Evolutionary conservation across 805 yeast species (phyloP), one percentile per base, ranked within the genome.

Genomic region (Isabelozyma pseudorhagii): DNA sequence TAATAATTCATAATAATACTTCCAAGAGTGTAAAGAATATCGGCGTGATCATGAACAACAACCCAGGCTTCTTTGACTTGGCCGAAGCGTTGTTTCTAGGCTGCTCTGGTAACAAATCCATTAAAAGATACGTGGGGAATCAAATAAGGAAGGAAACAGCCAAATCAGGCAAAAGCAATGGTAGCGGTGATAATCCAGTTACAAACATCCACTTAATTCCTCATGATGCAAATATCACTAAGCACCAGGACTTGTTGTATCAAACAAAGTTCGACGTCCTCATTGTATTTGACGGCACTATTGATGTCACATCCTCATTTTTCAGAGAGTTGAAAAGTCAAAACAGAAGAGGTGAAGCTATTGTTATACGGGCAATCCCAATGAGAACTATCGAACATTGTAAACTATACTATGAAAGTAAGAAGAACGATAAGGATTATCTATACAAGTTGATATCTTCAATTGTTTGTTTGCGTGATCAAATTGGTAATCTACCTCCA

Each of bases 301-400:
- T 83, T 38, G 81, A 80, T 52, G 71, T 75, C 18, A 36, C 54
- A 42, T 51, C 64, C 55, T 59, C 66, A 44, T 67, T 74, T 60
- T 55, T 71, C 42, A 38, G 52, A 7, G 40, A 47, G 17, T 41
- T 71, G 13, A 52, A 74, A 40, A 38, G 47, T 10, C 78, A 74
- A 49, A 64, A 72, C 49, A 54, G 63, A 18, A 46, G 58, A 28
- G 54, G 50, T 4, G 62, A 58, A 8, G 79, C 87, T 0, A 85
- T 89, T 8, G 69, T 89, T 4, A 60, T 93, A 25, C 71, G 93
- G 38, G 70, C 93, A 21, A 82, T 89, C 3, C 86, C 97, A 1
- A 80, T 85, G 50, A 85, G 89, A 58, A 85, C 96, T 3, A 82
- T 89, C 25, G 97, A 93, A 58, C 98, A 93, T 63, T 84, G 90